Percentiles rank a stretch among this genome's conserved stretches.
phyloP scores from a whole-genome alignment of 805 yeast species.

The Wickerhamomyces chaumierensis region DNA sequence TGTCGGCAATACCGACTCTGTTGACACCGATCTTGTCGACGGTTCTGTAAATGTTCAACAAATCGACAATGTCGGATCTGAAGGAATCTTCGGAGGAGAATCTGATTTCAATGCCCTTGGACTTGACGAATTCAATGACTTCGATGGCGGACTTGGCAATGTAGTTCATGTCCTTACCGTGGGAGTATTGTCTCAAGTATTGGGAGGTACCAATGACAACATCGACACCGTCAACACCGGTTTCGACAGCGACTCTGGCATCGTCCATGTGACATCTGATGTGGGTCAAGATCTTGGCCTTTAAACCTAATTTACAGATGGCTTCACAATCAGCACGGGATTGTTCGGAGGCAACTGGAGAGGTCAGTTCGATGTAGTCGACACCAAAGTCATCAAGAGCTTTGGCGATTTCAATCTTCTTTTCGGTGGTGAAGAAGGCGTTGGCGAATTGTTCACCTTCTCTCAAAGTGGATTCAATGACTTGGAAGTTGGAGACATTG shows the following conservation, averaged over 20 bases:
- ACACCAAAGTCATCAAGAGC: slow-evolving; percentile 97
- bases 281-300: slow-evolving; percentile 91
- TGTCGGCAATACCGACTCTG: slow-evolving; percentile 98
- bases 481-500: slow-evolving; percentile 78
- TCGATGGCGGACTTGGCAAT: slow-evolving; percentile 93
- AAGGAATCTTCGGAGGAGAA: slow-evolving; percentile 96
- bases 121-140: slow-evolving; percentile 94
- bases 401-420: slow-evolving; percentile 92
- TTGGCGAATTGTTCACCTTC: slow-evolving; percentile 99
- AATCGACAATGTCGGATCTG: slow-evolving; percentile 91
- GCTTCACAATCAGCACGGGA: slow-evolving; percentile 92
- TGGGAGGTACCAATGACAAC: slow-evolving; percentile 97
- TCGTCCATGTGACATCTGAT: slow-evolving; percentile 99
- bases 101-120: slow-evolving; percentile 93
- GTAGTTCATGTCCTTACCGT: slow-evolving; percentile 97
- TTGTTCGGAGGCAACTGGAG: slow-evolving; percentile 97
- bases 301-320: slow-evolving; percentile 91
- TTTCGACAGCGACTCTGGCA: slow-evolving; percentile 92
- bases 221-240: slow-evolving; percentile 99
- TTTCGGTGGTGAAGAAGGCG: slow-evolving; percentile 89
- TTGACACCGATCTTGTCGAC: slow-evolving; percentile 96
- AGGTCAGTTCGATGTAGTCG: slow-evolving; percentile 93
- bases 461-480: slow-evolving; percentile 91
- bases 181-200: slow-evolving; percentile 87
- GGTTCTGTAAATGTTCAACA: slow-evolving; percentile 89